Evolutionary conservation across 2,329 filamentous ascomycete genomes (phyloP), one percentile per base, ranked within the genome.

Genomic region (Parastagonospora avenae): DNA sequence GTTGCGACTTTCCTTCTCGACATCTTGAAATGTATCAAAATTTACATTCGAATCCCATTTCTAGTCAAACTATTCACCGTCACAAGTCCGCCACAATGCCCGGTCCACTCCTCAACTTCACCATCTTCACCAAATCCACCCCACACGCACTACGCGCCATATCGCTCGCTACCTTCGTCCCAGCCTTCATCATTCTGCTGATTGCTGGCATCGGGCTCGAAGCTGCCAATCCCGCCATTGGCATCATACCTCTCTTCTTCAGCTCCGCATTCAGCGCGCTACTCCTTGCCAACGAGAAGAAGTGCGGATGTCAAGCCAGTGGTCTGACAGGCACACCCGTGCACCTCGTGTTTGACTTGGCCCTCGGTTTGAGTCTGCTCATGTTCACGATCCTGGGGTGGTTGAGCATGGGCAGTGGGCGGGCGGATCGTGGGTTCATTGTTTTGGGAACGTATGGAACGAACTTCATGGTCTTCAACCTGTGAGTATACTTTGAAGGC

Each of bases 361-460:
- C 56, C 4, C 43, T 67, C 15, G 67, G 59, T 0, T 37, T 52
- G 5, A 57, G 54, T 10, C 48, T 67, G 38, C 31, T 69, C 14
- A 50, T 63, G 2, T 66, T 59, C 33, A 39, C 69, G 50, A 62
- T 71, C 7, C 16, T 68, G 43, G 48, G 50, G 0, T 68, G 65
- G 65, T 46, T 67, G 1, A 47, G 51, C 24, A 49, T 67, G 52
- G 52, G 50, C 1, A 32, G 11, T 6, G 0, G 19, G 4, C 4
- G 48, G 11, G 10, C n/a, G n/a, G 11, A 42, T 12, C 19, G 35
- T 2, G 53, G 42, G 2, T 35, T 51, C 30, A 29, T 63, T 4
- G 59, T 71, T 36, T 32, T 70, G 4, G 67, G 63, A 16, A 65
- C 66, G 1, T 71, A 70, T 48, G 55, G 63, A 6, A 66, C 64